Evolutionary conservation across 805 yeast genomes (phyloP).

Genomic region (Saccharomycopsis schoenii): DNA sequence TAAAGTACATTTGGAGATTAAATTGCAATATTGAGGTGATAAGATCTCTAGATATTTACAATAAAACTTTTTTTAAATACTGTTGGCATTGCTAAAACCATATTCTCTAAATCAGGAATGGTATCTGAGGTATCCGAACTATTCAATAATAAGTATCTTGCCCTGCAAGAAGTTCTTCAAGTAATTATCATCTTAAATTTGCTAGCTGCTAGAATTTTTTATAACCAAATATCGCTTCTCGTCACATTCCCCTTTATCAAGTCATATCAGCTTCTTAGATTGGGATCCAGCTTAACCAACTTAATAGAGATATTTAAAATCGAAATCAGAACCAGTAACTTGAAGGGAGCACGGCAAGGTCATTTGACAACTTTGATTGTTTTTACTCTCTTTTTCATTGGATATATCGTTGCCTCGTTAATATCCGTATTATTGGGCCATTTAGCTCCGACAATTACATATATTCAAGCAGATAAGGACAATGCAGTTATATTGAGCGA

Average conservation of each 20-base stretch:
- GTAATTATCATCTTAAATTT: not conserved
- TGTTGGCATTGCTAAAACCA: too few relatives aligned
- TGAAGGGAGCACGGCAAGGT: not conserved
- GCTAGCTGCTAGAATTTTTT: not conserved
- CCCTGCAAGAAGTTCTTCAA: not conserved
- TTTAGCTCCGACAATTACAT: not conserved
- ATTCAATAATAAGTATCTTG: not conserved
- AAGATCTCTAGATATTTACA: not conserved
- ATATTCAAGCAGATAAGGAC: not conserved
- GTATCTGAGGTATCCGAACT: not conserved
- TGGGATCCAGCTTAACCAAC: not conserved
- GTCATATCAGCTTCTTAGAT: not conserved
- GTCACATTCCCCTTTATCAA: not conserved
- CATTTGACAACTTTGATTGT: not conserved
- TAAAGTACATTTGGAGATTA: not conserved
- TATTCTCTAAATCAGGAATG: not conserved
- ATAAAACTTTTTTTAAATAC: not conserved
- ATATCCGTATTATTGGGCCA: not conserved
- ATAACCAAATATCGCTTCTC: not conserved
- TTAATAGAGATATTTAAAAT: not conserved
- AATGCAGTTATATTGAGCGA: not conserved
- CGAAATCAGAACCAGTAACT: not conserved
- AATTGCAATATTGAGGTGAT: not conserved
- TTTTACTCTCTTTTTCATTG: not conserved
- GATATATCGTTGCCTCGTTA: not conserved